phyloP scores from a whole-genome alignment of 441 rosid genomes.

The Hura crepitans region DNA sequence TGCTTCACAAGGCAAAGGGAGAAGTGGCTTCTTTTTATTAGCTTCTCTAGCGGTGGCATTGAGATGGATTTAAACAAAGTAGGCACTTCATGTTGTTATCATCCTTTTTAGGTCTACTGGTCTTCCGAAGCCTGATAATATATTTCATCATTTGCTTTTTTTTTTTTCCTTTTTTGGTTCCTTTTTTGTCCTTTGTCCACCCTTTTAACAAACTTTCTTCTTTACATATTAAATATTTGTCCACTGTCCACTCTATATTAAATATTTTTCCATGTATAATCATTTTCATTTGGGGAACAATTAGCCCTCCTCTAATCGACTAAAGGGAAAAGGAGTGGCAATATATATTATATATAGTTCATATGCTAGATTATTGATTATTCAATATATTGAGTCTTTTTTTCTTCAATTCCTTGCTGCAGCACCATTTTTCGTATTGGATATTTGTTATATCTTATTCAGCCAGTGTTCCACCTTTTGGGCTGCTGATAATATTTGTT shows the following conservation, averaged over 20 bases:
- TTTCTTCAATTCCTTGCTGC: background rate
- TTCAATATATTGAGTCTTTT: background rate
- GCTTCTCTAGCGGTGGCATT: conserved; percentile 21
- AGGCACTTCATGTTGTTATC: too few species aligned
- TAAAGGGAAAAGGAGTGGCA: background rate
- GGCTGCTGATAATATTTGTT: too few species aligned
- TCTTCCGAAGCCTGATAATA: too few species aligned
- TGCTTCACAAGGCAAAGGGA: conserved; percentile 7
- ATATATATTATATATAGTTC: background rate
- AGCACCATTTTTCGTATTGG: too few species aligned
- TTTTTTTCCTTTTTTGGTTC: background rate
- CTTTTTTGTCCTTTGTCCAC: too few species aligned
- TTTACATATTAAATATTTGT: conserved; percentile 14
- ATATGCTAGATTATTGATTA: background rate
- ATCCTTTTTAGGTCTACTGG: too few species aligned
- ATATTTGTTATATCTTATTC: too few species aligned
- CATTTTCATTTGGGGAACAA: conserved; percentile 8
- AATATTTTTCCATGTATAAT: conserved; percentile 19
- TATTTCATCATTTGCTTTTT: background rate
- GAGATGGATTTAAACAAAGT: conserved; percentile 17
- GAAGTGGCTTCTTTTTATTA: conserved; percentile 28
- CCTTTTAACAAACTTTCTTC: background rate
- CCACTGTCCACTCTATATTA: conserved; percentile 11
- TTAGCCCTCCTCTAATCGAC: background rate
- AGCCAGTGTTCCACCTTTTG: too few species aligned